phyloP scores from a whole-genome alignment of 148 eudicot genomes.

The Rhododendron griersonianum region DNA sequence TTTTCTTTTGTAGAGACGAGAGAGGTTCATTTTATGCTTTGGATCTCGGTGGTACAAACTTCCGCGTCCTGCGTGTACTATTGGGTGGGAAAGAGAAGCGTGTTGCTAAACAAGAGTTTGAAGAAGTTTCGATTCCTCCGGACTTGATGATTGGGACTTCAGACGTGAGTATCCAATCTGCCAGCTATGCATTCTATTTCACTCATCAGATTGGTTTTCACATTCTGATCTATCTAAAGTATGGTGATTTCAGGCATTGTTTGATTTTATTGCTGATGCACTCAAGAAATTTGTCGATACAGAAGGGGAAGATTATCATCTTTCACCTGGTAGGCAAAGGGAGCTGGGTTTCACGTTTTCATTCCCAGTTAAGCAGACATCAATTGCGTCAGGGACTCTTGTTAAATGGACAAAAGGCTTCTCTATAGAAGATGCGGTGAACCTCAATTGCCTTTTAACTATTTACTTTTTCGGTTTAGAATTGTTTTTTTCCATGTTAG shows the following conservation, averaged over 20 bases:
- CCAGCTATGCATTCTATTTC: not conserved
- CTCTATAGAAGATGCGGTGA: slow-evolving; percentile 70
- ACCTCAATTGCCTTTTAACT: slow-evolving; percentile 18
- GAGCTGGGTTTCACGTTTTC: slow-evolving; percentile 99
- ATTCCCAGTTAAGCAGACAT: slow-evolving; percentile 85
- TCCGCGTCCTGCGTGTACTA: slow-evolving; percentile 86
- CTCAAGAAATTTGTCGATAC: slow-evolving; percentile 86
- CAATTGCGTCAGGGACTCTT: slow-evolving; percentile 71
- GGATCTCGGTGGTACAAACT: slow-evolving; percentile 99
- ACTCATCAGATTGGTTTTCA: slow-evolving; percentile 13
- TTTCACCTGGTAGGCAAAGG: slow-evolving; percentile 73
- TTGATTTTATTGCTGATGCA: slow-evolving; percentile 80
- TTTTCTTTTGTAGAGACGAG: slow-evolving; percentile 56
- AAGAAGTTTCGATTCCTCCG: slow-evolving; percentile 79
- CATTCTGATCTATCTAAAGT: slow-evolving; percentile 9
- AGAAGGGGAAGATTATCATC: slow-evolving; percentile 77
- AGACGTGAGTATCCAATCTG: slow-evolving; percentile 44
- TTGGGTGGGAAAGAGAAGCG: slow-evolving; percentile 72
- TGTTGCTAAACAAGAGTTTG: slow-evolving; percentile 63
- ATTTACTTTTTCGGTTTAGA: not conserved
- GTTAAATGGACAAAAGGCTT: slow-evolving; percentile 97
- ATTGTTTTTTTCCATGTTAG: not conserved
- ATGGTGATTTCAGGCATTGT: slow-evolving; percentile 64
- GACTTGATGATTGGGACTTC: slow-evolving; percentile 85
- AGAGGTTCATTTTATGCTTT: slow-evolving; percentile 87